Percentiles rank a stretch among this genome's conserved stretches.
Evolutionary conservation across 2,329 filamentous ascomycete genomes (phyloP).

Genomic region (Pseudogymnoascus sp.): DNA sequence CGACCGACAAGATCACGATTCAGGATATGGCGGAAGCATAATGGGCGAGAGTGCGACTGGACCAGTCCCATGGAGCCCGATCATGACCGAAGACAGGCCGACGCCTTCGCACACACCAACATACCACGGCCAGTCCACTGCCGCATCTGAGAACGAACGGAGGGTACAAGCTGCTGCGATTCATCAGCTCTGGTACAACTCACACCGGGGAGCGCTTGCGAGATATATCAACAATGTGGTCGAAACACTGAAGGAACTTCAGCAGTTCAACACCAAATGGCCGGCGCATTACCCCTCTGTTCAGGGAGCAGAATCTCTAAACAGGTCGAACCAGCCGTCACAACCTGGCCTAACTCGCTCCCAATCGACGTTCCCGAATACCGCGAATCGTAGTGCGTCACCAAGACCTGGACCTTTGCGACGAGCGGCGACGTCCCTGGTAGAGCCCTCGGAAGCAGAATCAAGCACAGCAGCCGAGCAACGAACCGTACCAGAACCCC

Average conservation of each 20-base stretch:
- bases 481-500: slow-evolving; percentile 58
- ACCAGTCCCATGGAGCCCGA: slow-evolving; percentile 36
- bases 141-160: slow-evolving; percentile 51
- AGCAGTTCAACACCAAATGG: slow-evolving; percentile 86
- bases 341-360: slow-evolving; percentile 54
- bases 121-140: slow-evolving; percentile 19
- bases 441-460: slow-evolving; percentile 51
- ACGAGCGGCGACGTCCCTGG: slow-evolving; percentile 66
- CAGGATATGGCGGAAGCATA: slow-evolving; percentile 81
- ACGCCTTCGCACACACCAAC: slow-evolving; percentile 33
- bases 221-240: slow-evolving; percentile 82
- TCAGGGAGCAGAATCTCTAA: slow-evolving; percentile 46
- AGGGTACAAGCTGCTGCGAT: slow-evolving; percentile 71
- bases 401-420: slow-evolving; percentile 45
- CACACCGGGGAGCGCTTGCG: slow-evolving; percentile 78
- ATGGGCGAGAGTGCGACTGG: slow-evolving; percentile 49
- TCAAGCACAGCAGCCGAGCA: slow-evolving; percentile 64
- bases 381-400: slow-evolving; percentile 14
- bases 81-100: slow-evolving; percentile 39
- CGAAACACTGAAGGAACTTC: slow-evolving; percentile 72
- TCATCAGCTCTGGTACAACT: slow-evolving; percentile 90
- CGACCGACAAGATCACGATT: slow-evolving; percentile 65
- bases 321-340: slow-evolving; percentile 40
- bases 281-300: slow-evolving; percentile 91
- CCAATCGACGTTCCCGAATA: slow-evolving; percentile 42